Base-by-base conservation (phyloP, 768 basidiomycete genomes). In the Tulasnella sp. region DNA sequence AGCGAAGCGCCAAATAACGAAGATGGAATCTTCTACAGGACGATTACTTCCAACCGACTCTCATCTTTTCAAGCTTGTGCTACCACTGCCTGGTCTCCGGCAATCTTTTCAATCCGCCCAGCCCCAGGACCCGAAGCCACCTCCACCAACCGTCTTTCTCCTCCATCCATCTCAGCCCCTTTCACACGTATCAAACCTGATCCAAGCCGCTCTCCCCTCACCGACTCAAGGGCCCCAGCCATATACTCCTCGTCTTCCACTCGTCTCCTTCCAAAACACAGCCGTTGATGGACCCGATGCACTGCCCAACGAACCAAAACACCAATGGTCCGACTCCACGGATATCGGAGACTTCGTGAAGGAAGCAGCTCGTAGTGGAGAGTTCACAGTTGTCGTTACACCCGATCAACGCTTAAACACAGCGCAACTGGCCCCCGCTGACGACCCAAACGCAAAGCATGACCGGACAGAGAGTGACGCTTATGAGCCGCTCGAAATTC, bases 91-190 rank as follows among this genome's bases (percentile, higher is more conserved):
- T 79, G 25, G 79, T 78, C 80, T 64, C 78, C 79, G 54, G 79
- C 70, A 69, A 76, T 77, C 76, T 76, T 67, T 77, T 71, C 37
- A 34, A 6, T 39, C 3, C 29, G 68, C 58, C 12, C 54, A 64
- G 25, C 29, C 37, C 25, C 3, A 34, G 12, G 29, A 40, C 31
- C 0, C 49, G 73, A 67, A 77, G 42, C 78, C 38, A 3, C 78
- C 79, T 1, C 83, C 82, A 54, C 89, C 80, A 79, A 87, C 79
- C 11, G 88, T 91, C 5, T 87, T 91, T 77, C 86, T 91, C 7
- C 84, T 91, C 0, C 91, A 91, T 77, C 90, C 90, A 5, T 87
- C 88, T 0, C 91, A 91, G 79, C 91, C 90, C 0, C 86, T 91
- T 7, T 89, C 88, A 1, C 90, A 92, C 80, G 84, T 90, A 68